phyloP scores from a whole-genome alignment of 768 basidiomycete species.

The Suillus bovinus region DNA sequence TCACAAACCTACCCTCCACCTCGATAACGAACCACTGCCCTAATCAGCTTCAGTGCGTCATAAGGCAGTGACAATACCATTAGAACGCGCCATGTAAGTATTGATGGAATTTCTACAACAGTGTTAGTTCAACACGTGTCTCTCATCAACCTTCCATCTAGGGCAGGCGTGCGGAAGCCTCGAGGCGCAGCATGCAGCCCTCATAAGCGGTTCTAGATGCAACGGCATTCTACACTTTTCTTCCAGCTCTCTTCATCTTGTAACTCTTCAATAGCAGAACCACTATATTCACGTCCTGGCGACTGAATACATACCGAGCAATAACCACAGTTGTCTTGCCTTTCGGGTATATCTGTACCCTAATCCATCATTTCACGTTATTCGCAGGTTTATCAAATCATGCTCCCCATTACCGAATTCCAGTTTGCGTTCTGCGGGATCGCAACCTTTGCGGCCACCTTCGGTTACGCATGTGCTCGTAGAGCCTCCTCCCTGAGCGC shows the following conservation, averaged over 20 bases:
- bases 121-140: constrained; percentile 24
- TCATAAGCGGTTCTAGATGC: constrained; percentile 32
- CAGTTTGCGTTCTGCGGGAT: constrained; percentile 57
- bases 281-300: constrained; percentile 6
- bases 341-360: not conserved
- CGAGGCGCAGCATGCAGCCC: constrained; percentile 29
- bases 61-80: constrained; percentile 6
- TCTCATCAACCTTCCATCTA: constrained; percentile 15
- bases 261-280: constrained; percentile 8
- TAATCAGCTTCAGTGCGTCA: constrained; percentile 3
- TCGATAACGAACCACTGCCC: constrained; percentile 1
- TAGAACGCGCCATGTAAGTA: constrained; percentile 1
- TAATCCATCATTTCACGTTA: not conserved
- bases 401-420: constrained; percentile 54
- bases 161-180: constrained; percentile 28
- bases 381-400: constrained; percentile 19
- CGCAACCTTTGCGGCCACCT: constrained; percentile 59
- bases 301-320: constrained; percentile 1
- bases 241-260: constrained; percentile 22
- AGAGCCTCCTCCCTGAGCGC: constrained; percentile 29
- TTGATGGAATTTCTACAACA: constrained; percentile 4
- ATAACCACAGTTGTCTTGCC: not conserved
- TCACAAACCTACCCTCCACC: constrained; percentile 1
- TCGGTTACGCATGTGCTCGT: constrained; percentile 57
- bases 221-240: constrained; percentile 13